Evolutionary conservation across 306 rosid genomes (phyloP).

Genomic region (Inga laurina): DNA sequence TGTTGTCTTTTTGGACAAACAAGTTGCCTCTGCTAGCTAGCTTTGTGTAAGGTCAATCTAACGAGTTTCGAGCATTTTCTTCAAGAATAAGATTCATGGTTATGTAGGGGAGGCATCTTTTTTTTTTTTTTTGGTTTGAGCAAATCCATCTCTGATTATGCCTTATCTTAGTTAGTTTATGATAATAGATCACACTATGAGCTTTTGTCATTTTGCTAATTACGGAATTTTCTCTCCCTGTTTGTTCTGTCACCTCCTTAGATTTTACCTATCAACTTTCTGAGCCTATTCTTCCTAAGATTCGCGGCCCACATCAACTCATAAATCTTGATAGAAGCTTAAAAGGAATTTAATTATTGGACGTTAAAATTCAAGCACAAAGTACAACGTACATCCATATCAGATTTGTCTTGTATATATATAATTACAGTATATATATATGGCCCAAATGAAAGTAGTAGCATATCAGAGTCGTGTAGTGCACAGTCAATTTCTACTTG

Average conservation of each 20-base stretch:
- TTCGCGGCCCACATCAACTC: conserved; percentile 22
- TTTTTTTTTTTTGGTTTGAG: neutral
- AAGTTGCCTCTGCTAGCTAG: conserved; percentile 34
- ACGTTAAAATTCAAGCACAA: conserved; percentile 1
- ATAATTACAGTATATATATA: neutral
- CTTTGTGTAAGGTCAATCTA: conserved; percentile 28
- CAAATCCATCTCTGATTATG: conserved; percentile 13
- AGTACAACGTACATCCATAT: neutral
- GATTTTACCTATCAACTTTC: conserved; percentile 11
- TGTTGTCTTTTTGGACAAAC: conserved; percentile 18
- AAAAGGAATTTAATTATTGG: conserved; percentile 11
- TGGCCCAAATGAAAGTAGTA: neutral
- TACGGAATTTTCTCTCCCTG: neutral
- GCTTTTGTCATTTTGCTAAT: neutral
- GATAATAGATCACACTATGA: neutral
- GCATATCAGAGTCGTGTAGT: neutral
- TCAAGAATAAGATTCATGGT: conserved; percentile 48
- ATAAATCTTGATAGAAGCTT: conserved; percentile 15
- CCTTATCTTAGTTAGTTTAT: conserved; percentile 1
- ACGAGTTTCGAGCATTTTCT: conserved; percentile 30
- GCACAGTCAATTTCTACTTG: conserved; percentile 4
- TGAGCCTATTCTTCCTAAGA: conserved; percentile 29
- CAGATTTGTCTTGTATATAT: neutral
- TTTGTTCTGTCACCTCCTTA: conserved; percentile 15
- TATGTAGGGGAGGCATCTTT: conserved; percentile 29